Evolutionary conservation across 2,329 filamentous ascomycete species (phyloP).

Genomic region (Venturia effusa): DNA sequence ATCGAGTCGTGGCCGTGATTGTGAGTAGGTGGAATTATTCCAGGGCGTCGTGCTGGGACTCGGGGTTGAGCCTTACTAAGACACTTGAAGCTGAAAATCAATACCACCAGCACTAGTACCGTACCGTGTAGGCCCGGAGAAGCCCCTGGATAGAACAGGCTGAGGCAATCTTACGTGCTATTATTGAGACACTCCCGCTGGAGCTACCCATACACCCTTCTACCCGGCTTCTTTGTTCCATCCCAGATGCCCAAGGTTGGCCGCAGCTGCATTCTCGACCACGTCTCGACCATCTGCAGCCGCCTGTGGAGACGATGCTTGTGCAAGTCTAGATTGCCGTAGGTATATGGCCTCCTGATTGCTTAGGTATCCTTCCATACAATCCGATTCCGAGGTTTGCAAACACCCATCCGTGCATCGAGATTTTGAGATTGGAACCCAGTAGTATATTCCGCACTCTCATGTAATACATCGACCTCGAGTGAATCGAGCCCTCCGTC

Average conservation of each 20-base stretch:
- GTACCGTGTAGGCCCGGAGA: neutral
- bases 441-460: neutral
- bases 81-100: neutral
- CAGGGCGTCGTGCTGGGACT: no score
- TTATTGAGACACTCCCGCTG: neutral
- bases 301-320: neutral
- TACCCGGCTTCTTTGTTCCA: neutral
- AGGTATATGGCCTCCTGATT: neutral
- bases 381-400: conserved; percentile 4
- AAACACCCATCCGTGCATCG: neutral
- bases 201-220: neutral
- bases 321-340: neutral
- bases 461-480: neutral
- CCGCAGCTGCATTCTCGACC: neutral
- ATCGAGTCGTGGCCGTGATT: neutral
- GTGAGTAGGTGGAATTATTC: no score
- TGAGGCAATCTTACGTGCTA: neutral
- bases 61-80: neutral
- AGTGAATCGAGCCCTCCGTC: neutral
- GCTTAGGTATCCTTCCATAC: no score
- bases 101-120: neutral
- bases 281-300: neutral
- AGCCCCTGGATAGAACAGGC: neutral
- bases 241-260: neutral
- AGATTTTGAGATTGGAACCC: neutral